Evolutionary conservation across 2,329 filamentous ascomycete genomes (phyloP), one percentile per base, ranked within the genome.

Genomic region (Didymella pinodella): DNA sequence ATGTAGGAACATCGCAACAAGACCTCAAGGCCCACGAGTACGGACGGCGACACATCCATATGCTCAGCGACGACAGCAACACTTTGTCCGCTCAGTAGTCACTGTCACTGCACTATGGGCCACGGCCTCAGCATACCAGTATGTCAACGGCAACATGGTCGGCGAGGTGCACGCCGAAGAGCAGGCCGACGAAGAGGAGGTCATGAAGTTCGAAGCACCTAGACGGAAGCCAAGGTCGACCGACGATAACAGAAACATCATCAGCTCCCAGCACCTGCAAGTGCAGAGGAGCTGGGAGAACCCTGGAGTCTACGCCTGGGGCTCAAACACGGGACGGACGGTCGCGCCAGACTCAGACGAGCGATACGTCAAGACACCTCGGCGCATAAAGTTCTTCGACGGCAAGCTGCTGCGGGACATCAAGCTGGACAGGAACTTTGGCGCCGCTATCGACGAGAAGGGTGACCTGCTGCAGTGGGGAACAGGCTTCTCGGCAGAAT

Each of bases 381-480:
- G 89, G 58, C 85, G 93, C 59, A 87, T 98, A 70, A 67, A 84
- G 0, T 95, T 89, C 77, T 98, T 99, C 71, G 88, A 98, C 71
- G 90, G 90, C 29, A 86, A 92, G 76, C 77, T 97, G 16, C 81
- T 99, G 41, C 85, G 94, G 48, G 95, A 97, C 73, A 82, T 98
- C 63, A 97, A 96, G 79, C 80, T 98, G 48, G 91, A 93, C 59
- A 84, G 87, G 53, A 86, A 87, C 40, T 93, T 96, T 73, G 95
- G 92, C 8, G 94, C 88, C 4, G 95, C 95, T 10, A 89, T 98
- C 40, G 90, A 89, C 4, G 93, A 97, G 74, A 88, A 89, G 62
- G 95, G 95, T 4, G 90, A 98, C 74, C 77, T 99, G 44, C 82
- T 97, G 12, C 93, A 98, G 79, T 99, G 95, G 95, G 95, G 95